Evolutionary conservation across 148 eudicot species (phyloP).

Genomic region (Diospyros lotus): DNA sequence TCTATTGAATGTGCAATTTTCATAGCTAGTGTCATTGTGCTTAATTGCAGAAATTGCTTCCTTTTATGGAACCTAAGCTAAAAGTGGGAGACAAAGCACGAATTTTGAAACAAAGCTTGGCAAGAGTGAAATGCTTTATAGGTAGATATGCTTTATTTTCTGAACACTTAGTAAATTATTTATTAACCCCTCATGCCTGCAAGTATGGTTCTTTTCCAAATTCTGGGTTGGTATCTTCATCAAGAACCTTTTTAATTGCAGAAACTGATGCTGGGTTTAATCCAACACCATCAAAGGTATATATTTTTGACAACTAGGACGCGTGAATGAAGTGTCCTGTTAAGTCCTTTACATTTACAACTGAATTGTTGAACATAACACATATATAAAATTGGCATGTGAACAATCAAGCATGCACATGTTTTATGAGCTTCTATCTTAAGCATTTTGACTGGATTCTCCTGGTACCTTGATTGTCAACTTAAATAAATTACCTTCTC

Average conservation of each 20-base stretch:
- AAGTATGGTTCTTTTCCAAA: background rate
- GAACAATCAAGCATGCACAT: background rate
- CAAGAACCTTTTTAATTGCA: conserved; percentile 28
- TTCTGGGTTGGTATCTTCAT: conserved; percentile 2
- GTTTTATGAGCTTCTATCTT: background rate
- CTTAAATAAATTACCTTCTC: background rate
- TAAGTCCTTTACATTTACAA: background rate
- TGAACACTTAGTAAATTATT: background rate
- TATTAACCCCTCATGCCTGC: too few relatives aligned
- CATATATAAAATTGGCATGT: too few relatives aligned
- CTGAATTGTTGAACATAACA: too few relatives aligned
- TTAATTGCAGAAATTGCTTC: conserved; percentile 45
- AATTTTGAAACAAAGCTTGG: conserved; percentile 45
- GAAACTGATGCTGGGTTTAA: conserved; percentile 82
- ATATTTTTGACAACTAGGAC: background rate
- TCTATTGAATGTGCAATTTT: background rate
- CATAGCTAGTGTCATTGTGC: background rate
- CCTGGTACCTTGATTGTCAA: background rate
- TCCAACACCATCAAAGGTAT: conserved; percentile 78
- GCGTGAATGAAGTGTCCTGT: background rate
- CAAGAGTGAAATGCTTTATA: conserved; percentile 73
- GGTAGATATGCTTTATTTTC: conserved; percentile 34
- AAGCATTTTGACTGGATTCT: background rate
- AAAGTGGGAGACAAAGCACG: conserved; percentile 44
- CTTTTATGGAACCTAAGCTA: conserved; percentile 66